Evolutionary conservation across 208 protist genomes (phyloP), one percentile per base, ranked within the genome.

Genomic region (Blechomonas ayalai): DNA sequence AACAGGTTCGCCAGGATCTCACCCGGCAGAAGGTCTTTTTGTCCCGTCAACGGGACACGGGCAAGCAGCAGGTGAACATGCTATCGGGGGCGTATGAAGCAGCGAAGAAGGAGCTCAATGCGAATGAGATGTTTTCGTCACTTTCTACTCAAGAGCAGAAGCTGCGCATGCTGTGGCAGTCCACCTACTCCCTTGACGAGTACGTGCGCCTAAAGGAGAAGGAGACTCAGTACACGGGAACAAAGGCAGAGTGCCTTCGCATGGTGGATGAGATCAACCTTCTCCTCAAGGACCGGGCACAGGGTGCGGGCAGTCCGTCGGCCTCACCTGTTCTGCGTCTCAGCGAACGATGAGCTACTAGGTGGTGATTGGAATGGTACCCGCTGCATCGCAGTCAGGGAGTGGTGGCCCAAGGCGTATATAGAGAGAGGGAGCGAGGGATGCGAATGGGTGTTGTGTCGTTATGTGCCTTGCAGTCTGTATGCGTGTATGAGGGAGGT

Each of bases 191-290:
- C 1, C 59, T 95, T 0, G 81, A 93, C 35, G 89, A 95, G 49
- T 94, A 90, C 68, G 80, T 95, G 27, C 72, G 76, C 2, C 65
- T 90, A 39, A 85, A 87, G 50, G 85, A 83, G 50, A 90, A 82
- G 56, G 89, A 95, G 32, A 89, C 81, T 29, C 80, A 91, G 54
- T 95, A 92, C 45, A 35, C 85, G 12, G 37, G 43, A 12, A 69
- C 62, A 32, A 95, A 95, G 65, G 85, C 80, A 9, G 75, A 86
- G 32, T 95, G 82, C 37, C 48, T 95, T 33, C 73, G 77, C 32
- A 50, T 90, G 29, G 64, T 90, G 16, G 87, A 95, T 24, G 87
- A 95, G 32, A 72, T 80, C 22, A 95, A 95, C 48, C 26, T 86
- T 18, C 39, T 81, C 23, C 50, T 92, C 33, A 85, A 90, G 53